phyloP scores from a whole-genome alignment of 257 asterid genomes.

The Forsythia viridissima region DNA sequence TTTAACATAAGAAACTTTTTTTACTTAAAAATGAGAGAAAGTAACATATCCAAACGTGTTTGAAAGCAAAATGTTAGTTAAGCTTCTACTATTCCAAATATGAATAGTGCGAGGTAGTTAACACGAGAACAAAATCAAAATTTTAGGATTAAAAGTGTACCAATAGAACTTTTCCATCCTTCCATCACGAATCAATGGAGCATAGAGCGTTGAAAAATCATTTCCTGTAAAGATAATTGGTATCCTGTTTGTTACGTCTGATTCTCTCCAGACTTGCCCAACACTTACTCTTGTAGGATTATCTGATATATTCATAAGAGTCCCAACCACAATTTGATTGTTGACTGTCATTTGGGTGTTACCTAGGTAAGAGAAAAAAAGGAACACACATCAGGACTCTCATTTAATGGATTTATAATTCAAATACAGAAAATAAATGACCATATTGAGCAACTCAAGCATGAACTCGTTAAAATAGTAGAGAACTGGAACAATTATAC shows the following conservation, averaged over 20 bases:
- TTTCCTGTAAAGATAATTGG: conserved; percentile 92
- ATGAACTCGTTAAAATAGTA: conserved; percentile 1
- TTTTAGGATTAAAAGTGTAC: conserved; percentile 34
- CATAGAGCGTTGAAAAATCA: conserved; percentile 78
- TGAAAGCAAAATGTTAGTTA: background rate
- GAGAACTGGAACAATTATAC: conserved; percentile 7
- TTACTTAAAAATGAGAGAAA: background rate
- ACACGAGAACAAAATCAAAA: conserved; percentile 3
- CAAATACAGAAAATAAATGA: conserved; percentile 1
- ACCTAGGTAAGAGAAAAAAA: conserved; percentile 44
- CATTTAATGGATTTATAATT: conserved; percentile 13
- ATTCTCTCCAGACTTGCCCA: conserved; percentile 91
- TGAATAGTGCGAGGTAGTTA: background rate
- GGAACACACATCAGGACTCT: conserved; percentile 23
- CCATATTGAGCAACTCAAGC: background rate
- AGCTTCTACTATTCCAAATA: background rate
- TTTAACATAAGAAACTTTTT: background rate
- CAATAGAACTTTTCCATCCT: conserved; percentile 98
- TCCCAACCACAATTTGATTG: conserved; percentile 92
- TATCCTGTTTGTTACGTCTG: conserved; percentile 67
- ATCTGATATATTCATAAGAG: conserved; percentile 85
- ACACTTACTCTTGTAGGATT: conserved; percentile 93
- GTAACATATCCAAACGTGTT: background rate
- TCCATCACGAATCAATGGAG: conserved; percentile 90
- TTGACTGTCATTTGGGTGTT: conserved; percentile 93